Conservation (phyloP, 23 red algal species). For the Chondrus crispus region DNA sequence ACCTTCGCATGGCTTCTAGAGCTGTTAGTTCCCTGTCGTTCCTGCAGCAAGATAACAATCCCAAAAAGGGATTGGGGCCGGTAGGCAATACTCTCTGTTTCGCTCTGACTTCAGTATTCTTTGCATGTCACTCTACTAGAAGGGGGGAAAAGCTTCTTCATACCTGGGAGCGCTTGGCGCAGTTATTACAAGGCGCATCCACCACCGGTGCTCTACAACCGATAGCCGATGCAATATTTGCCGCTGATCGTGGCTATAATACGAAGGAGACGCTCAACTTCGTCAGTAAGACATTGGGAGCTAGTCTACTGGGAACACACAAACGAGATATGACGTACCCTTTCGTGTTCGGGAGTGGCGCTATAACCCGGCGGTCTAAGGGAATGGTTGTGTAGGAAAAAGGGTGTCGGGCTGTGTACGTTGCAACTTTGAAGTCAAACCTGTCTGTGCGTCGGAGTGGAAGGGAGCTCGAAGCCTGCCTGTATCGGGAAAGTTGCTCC, state of each 20-base stretch:
- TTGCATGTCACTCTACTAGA: background rate
- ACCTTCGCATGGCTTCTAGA: background rate
- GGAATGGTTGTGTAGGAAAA: background rate
- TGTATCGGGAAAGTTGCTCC: background rate
- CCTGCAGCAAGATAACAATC: background rate
- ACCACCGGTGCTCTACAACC: background rate
- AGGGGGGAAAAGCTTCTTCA: background rate
- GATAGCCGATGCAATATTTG: background rate
- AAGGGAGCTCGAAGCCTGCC: background rate
- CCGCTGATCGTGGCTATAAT: constrained; percentile 6
- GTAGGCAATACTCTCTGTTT: background rate
- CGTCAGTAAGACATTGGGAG: background rate
- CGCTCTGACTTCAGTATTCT: background rate
- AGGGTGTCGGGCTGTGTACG: background rate
- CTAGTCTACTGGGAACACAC: constrained; percentile 12
- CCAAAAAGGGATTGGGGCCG: background rate
- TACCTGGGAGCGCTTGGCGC: constrained; percentile 1
- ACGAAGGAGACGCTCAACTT: background rate
- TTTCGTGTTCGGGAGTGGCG: background rate
- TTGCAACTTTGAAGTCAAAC: background rate
- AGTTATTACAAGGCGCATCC: background rate
- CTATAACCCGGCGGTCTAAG: background rate
- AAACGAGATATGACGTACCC: constrained; percentile 6
- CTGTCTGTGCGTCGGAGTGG: background rate
- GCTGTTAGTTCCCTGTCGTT: background rate